phyloP scores from a whole-genome alignment of 805 yeast species.

The Torulaspora indica region DNA sequence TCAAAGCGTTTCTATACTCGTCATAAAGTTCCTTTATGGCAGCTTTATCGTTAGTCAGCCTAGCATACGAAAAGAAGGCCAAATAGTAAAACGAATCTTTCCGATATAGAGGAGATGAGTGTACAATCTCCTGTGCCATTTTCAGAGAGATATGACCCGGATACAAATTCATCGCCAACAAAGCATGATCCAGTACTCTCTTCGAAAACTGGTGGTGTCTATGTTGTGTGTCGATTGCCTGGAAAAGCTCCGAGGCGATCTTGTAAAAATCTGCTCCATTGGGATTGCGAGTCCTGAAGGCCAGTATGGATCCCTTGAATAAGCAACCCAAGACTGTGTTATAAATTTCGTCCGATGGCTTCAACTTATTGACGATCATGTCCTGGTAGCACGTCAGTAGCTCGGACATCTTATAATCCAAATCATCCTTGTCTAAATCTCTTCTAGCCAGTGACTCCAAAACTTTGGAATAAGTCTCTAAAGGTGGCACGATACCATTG shows the following conservation, averaged over 20 bases:
- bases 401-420: slow-evolving; percentile 58
- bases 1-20: slow-evolving; percentile 32
- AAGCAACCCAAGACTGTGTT: slow-evolving; percentile 48
- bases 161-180: slow-evolving; percentile 43
- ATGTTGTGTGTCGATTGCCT: slow-evolving; percentile 40
- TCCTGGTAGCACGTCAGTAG: slow-evolving; percentile 66
- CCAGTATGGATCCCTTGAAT: slow-evolving; percentile 45
- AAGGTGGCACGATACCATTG: slow-evolving; percentile 45
- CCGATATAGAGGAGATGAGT: slow-evolving; percentile 22
- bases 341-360: slow-evolving; percentile 55
- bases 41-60: slow-evolving; percentile 36
- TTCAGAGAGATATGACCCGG: slow-evolving; percentile 36
- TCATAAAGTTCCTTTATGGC: slow-evolving; percentile 41
- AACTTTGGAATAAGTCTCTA: slow-evolving; percentile 50
- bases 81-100: slow-evolving; percentile 38
- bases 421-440: slow-evolving; percentile 45
- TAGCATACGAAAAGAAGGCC: slow-evolving; percentile 40
- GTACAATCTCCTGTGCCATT: slow-evolving; percentile 34
- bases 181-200: slow-evolving; percentile 42
- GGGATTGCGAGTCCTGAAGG: slow-evolving; percentile 36
- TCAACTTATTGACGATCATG: slow-evolving; percentile 47
- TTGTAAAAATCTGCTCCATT: slow-evolving; percentile 47
- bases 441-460: slow-evolving; percentile 51
- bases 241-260: slow-evolving; percentile 47
- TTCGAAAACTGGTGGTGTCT: slow-evolving; percentile 41